These are phyloP conservation scores for Usnea hakonensis DNA, from an alignment of 495 filamentous ascomycete species.

Conservation along the genomic window DNA sequence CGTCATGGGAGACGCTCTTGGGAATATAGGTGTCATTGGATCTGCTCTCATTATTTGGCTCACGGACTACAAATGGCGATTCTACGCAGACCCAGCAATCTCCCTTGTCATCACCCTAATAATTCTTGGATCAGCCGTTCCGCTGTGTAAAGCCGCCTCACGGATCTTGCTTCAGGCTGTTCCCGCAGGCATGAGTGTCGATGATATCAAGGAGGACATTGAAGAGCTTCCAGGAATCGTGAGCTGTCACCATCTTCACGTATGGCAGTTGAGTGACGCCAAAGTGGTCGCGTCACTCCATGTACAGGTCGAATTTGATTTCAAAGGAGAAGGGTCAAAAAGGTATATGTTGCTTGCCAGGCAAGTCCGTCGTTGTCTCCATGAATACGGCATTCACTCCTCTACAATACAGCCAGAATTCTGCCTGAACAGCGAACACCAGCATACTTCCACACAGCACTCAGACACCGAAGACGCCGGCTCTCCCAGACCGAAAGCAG, in stretches of 20 bases:
- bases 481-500: slow-evolving; percentile 25
- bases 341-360: slow-evolving; percentile 84
- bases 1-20: slow-evolving; percentile 91
- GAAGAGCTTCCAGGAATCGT: slow-evolving; percentile 71
- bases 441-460: slow-evolving; percentile 24
- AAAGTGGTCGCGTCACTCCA: slow-evolving; percentile 89
- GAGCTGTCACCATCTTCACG: slow-evolving; percentile 89
- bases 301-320: slow-evolving; percentile 74
- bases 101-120: slow-evolving; percentile 95
- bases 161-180: slow-evolving; percentile 91
- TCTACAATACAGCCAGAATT: slow-evolving; percentile 98
- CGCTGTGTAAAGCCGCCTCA: slow-evolving; percentile 86
- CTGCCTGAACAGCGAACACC: slow-evolving; percentile 48
- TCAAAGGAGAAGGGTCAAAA: slow-evolving; percentile 61
- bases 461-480: slow-evolving; percentile 24
- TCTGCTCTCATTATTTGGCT: slow-evolving; percentile 91
- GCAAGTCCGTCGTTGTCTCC: slow-evolving; percentile 73
- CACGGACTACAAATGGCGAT: slow-evolving; percentile 57
- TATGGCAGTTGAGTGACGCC: slow-evolving; percentile 93
- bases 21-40: slow-evolving; percentile 93
- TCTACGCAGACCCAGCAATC: slow-evolving; percentile 84
- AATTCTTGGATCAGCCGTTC: slow-evolving; percentile 84
- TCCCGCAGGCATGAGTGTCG: slow-evolving; percentile 74
- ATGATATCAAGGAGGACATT: slow-evolving; percentile 90
- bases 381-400: slow-evolving; percentile 95